Conservation (phyloP, 2,329 filamentous ascomycete genomes). For the Scedosporium boydii region DNA sequence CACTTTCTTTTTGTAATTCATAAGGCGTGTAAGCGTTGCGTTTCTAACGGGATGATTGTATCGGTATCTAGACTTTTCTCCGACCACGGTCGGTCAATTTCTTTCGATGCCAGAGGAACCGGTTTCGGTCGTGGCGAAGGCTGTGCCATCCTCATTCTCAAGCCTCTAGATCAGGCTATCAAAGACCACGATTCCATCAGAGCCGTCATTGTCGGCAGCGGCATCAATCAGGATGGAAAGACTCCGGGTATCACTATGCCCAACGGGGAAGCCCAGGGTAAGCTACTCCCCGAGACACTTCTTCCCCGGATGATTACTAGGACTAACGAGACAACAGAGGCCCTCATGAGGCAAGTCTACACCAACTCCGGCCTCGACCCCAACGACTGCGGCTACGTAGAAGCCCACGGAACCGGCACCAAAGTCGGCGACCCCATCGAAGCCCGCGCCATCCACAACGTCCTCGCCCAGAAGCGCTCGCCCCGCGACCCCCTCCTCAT, state of each 20-base stretch:
- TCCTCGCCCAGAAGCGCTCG: conserved; percentile 29
- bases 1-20: too few relatives aligned
- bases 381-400: conserved; percentile 24
- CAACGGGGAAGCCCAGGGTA: conserved; percentile 34
- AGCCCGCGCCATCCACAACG: conserved; percentile 34
- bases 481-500: conserved; percentile 32
- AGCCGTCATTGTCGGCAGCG: conserved; percentile 39
- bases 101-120: conserved; percentile 20
- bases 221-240: conserved; percentile 46
- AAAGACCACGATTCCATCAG: conserved; percentile 44
- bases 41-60: not conserved
- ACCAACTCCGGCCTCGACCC: conserved; percentile 17
- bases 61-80: conserved; percentile 24
- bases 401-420: conserved; percentile 49
- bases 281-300: not conserved
- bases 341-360: conserved; percentile 28
- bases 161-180: conserved; percentile 45
- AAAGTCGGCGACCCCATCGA: conserved; percentile 47
- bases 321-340: conserved; percentile 9
- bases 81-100: conserved; percentile 39
- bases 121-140: conserved; percentile 57
- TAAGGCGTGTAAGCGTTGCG: too few relatives aligned
- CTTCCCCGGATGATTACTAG: not conserved
- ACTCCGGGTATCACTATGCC: conserved; percentile 49
- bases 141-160: conserved; percentile 44